phyloP scores from a whole-genome alignment of 768 basidiomycete genomes.

The Trametes coccinea region DNA sequence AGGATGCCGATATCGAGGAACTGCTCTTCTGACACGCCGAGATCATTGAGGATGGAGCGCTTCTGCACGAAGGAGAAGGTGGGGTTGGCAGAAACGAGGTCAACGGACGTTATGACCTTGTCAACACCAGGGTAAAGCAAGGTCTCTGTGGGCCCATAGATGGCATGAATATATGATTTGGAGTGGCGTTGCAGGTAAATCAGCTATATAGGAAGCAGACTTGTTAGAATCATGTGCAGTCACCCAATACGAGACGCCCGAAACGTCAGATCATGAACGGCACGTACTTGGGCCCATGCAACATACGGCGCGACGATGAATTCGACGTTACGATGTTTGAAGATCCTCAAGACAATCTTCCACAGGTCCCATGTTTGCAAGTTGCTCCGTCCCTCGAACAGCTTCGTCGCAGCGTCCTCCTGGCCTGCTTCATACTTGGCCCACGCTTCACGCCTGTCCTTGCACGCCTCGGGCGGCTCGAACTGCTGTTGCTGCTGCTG shows the following conservation, averaged over 20 bases:
- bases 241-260: slow-evolving; percentile 2
- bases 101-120: slow-evolving; percentile 86
- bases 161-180: slow-evolving; percentile 92
- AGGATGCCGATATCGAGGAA: slow-evolving; percentile 94
- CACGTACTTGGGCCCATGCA: slow-evolving; percentile 90
- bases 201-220: slow-evolving; percentile 51
- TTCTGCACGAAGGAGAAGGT: slow-evolving; percentile 88
- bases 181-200: slow-evolving; percentile 93
- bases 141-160: slow-evolving; percentile 88
- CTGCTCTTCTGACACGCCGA: slow-evolving; percentile 78
- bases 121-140: slow-evolving; percentile 87
- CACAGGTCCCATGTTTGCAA: slow-evolving; percentile 89
- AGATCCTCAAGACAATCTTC: slow-evolving; percentile 88
- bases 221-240: not conserved
- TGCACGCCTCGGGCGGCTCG: slow-evolving; percentile 60
- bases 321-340: slow-evolving; percentile 93
- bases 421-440: slow-evolving; percentile 88
- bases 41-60: slow-evolving; percentile 62
- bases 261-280: slow-evolving; percentile 3
- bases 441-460: slow-evolving; percentile 87
- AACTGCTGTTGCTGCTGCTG: slow-evolving; percentile 52
- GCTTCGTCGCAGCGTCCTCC: slow-evolving; percentile 83
- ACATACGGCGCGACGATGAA: slow-evolving; percentile 95
- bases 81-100: slow-evolving; percentile 66
- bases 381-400: slow-evolving; percentile 76